These are phyloP conservation scores for Claviceps sorghi DNA, from an alignment of 2,329 filamentous ascomycete species.

Conservation along the genomic window DNA sequence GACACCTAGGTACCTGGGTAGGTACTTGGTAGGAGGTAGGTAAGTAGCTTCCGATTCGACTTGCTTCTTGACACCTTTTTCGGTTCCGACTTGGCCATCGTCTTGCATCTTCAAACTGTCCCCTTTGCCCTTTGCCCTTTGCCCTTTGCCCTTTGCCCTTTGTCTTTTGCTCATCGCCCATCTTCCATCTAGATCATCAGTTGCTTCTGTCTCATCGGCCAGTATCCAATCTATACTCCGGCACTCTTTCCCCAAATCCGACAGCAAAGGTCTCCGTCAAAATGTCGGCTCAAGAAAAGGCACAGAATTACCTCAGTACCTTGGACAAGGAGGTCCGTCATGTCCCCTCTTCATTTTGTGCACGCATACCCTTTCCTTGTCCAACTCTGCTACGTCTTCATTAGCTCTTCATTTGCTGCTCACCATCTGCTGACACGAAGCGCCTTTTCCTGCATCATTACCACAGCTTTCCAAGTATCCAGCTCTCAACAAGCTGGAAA, in stretches of 20 bases:
- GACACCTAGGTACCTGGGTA: no score
- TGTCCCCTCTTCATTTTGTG: not conserved
- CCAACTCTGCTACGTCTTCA: not conserved
- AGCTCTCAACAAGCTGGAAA: slow-evolving; percentile 71
- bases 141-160: no score
- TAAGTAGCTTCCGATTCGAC: not conserved
- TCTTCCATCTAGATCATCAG: not conserved
- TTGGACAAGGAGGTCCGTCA: slow-evolving; percentile 67
- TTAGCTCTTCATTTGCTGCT: slow-evolving; percentile 8
- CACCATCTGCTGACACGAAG: slow-evolving; percentile 11
- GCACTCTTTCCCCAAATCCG: slow-evolving; percentile 8
- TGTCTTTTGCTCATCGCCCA: not conserved
- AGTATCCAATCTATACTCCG: not conserved
- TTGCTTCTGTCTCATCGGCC: slow-evolving; percentile 8
- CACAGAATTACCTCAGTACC: slow-evolving; percentile 60
- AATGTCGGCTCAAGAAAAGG: slow-evolving; percentile 63
- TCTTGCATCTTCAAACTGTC: not conserved
- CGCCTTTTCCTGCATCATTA: not conserved
- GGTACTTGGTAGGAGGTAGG: no score
- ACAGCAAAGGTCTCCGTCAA: slow-evolving; percentile 16
- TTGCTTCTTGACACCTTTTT: slow-evolving; percentile 6
- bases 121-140: no score
- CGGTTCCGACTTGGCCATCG: not conserved
- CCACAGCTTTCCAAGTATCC: slow-evolving; percentile 71
- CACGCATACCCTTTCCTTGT: not conserved